phyloP scores from a whole-genome alignment of 1,139 yeast genomes.

The Suhomyces taliae region DNA sequence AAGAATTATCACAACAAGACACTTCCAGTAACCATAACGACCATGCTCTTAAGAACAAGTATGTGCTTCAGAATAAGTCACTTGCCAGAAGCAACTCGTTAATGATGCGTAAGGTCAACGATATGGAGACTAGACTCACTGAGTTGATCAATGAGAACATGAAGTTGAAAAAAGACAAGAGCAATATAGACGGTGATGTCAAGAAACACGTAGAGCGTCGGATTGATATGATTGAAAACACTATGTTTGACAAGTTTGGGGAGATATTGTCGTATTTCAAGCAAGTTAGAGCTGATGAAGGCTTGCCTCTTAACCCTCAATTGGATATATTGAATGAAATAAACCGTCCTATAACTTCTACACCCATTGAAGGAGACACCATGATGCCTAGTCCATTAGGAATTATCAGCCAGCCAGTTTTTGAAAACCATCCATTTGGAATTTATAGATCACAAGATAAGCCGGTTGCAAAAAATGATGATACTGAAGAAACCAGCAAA shows the following conservation, averaged over 20 bases:
- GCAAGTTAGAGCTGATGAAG: slow-evolving; percentile 32
- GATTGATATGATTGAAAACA: slow-evolving; percentile 37
- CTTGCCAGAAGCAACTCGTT: slow-evolving; percentile 57
- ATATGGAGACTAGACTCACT: slow-evolving; percentile 42
- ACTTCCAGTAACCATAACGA: background rate
- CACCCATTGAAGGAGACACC: slow-evolving; percentile 18
- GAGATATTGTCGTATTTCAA: slow-evolving; percentile 43
- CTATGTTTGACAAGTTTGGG: slow-evolving; percentile 43
- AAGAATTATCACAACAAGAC: background rate
- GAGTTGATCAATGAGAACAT: slow-evolving; percentile 16
- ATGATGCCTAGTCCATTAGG: slow-evolving; percentile 3
- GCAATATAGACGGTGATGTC: slow-evolving; percentile 7
- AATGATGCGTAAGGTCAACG: slow-evolving; percentile 48
- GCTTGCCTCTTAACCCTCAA: slow-evolving; percentile 22
- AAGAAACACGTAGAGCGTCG: slow-evolving; percentile 18
- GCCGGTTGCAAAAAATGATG: background rate
- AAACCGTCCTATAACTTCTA: slow-evolving; percentile 21
- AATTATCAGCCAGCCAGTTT: background rate
- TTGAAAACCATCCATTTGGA: background rate
- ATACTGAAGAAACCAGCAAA: background rate
- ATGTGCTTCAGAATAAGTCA: slow-evolving; percentile 45
- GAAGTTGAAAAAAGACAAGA: slow-evolving; percentile 10
- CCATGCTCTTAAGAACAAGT: slow-evolving; percentile 7
- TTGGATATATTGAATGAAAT: slow-evolving; percentile 17
- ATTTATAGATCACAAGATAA: background rate